Evolutionary conservation across 2,329 filamentous ascomycete genomes (phyloP), one percentile per base, ranked within the genome.

Genomic region (Alternaria brassicae): DNA sequence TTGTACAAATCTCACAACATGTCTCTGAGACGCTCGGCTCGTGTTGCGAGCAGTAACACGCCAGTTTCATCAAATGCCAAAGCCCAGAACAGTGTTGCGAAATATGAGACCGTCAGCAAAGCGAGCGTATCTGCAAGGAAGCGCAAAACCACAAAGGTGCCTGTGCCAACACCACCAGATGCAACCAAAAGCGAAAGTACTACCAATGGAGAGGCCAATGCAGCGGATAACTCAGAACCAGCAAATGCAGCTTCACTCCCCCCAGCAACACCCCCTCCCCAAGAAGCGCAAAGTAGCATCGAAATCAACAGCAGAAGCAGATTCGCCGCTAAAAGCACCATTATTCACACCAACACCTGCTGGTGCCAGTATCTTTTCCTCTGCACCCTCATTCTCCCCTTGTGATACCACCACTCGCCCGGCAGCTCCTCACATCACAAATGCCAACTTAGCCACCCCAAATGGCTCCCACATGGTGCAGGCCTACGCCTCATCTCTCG

Each of bases 381-480:
- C 52, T 71, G 4, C 70, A 72, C 10, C 23, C 30, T 17, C 56
- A 67, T 3, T 60, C 53, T 1, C 77, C 77, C 21, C 19, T 55
- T 7, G 69, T 68, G 37, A 77, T 81, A 50, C 84, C 88, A 21
- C 83, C 89, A 2, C 81, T 51, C 84, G 89, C 23, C 83, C 89
- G 2, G 89, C 88, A 13, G 82, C 88, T 63, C 87, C 89, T 0
- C 84, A 85, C 65, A 79, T 81, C 13, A 90, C 89, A 41, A 92
- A 92, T 73, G 90, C 89, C 1, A 83, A 86, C 1, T 81, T 93
- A 9, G 78, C 91, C n/a, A 91, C 90, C 0, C 89, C 90, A 2
- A 85, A 88, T 71, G 88, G 89, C 3, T 90, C 88, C 3, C 83
- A 86, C 42, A 72, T 91, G 7, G 79, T 90, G 23, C 45, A 56